Base-by-base conservation (phyloP, 805 yeast genomes). In the Pichia sporocuriosa region DNA sequence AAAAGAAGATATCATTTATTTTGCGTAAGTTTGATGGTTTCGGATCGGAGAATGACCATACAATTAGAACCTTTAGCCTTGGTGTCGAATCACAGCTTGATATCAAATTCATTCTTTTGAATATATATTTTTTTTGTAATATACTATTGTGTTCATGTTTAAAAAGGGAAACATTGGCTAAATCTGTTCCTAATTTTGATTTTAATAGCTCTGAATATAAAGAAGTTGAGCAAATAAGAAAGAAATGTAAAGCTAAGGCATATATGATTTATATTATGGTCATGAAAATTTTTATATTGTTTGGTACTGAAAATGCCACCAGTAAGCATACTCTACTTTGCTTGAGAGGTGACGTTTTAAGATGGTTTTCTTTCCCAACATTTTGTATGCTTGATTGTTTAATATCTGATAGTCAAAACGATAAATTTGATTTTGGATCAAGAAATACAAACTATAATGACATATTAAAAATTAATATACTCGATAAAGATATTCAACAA, bases 141-240 rank as follows among this genome's bases (percentile, higher is more conserved):
- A 13, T 15, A 5, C 6, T 33, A 4, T 33, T 33, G 15, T 11
- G 27, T 4, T 11, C 10, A 11, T 21, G 36, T 13, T 24, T 33
- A 24, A 33, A 23, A 22, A 33, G 22, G 16, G 27, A n/a, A 6
- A 33, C 21, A 15, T n/a, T 33, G 9, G 6, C 10, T n/a, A 20
- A 33, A 22, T 22, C 9, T 33, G 21, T 33, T 33, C 16, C 16
- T 8, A 15, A 33, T 16, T 21, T 11, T 9, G 6, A 33, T 5
- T 21, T 33, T 17, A 11, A 17, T 17, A 9, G 13, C 6, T 13
- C 25, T n/a, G 24, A 32, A n/a, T 21, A n/a, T n/a, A 37, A 21
- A 17, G 47, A 46, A 12, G 49, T 43, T 8, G 45, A 46, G 1
- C 39, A 37, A 22, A 36, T 17, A 5, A 43, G 17, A 5, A n/a